A percentile compares a stretch with the other conserved stretches of the same genome.
Conservation (phyloP, 1,284 basidiomycete species). For the Xerocomus alliaceus region DNA sequence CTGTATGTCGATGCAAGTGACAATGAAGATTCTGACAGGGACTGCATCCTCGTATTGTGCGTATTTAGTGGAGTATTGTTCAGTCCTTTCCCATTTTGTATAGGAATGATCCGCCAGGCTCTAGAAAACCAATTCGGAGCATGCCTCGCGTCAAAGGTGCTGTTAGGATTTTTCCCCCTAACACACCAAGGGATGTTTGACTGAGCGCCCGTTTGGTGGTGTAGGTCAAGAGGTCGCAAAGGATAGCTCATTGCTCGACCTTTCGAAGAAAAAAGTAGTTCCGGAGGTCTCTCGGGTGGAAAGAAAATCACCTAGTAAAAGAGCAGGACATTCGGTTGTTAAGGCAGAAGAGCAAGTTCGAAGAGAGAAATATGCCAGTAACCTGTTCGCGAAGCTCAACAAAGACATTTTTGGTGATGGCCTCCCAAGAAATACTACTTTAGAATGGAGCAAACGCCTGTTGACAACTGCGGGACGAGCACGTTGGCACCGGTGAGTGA, state of each 20-base stretch:
- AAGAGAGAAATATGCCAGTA: constrained; percentile 60
- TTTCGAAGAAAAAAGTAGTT: constrained; percentile 16
- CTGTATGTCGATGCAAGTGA: constrained; percentile 40
- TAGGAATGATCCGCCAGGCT: constrained; percentile 53
- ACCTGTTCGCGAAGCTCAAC: constrained; percentile 87
- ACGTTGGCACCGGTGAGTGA: constrained; percentile 63
- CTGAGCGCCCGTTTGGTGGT: constrained; percentile 1
- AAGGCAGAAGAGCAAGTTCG: constrained; percentile 52
- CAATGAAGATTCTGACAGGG: constrained; percentile 46
- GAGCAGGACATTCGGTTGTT: constrained; percentile 44
- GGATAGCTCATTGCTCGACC: constrained; percentile 10
- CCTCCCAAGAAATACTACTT: constrained; percentile 67
- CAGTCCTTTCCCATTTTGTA: not conserved
- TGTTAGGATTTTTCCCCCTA: constrained; percentile 1
- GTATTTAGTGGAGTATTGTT: constrained; percentile 25
- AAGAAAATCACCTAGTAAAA: constrained; percentile 38
- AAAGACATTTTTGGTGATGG: constrained; percentile 74
- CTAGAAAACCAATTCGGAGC: constrained; percentile 52
- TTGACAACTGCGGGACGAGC: constrained; percentile 81
- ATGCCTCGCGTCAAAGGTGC: constrained; percentile 23
- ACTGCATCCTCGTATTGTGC: constrained; percentile 56
- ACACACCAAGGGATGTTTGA: not conserved
- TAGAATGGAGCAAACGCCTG: constrained; percentile 78
- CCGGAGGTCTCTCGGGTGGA: constrained; percentile 14
- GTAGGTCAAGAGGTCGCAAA: constrained; percentile 7